Evolutionary conservation across 495 filamentous ascomycete species (phyloP), one percentile per base, ranked within the genome.

Genomic region (Daldinia childiae): DNA sequence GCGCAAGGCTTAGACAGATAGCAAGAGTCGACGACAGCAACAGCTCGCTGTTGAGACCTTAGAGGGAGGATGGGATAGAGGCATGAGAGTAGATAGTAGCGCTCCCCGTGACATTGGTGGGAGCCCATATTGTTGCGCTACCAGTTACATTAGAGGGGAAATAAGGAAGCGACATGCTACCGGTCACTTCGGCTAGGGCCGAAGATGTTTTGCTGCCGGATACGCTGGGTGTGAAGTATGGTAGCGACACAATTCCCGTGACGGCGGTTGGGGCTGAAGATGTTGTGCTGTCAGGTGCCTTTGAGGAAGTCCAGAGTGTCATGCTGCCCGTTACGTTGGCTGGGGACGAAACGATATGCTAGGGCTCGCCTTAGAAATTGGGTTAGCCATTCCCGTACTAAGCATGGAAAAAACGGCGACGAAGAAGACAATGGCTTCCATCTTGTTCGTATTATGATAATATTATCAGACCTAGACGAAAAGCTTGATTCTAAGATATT

Each of bases 21-120:
- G 63, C 56, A 65, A 58, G 26, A 59, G 61, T 43, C 62, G 41
- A 68, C 14, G 41, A 58, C 1, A 69, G 36, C 19, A 14, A 14
- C 32, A 14, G 32, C 6, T 64, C 34, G 14, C 26, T 63, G 14
- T 64, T 52, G 32, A 26, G 61, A 17, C 60, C 29, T 62, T 55
- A 29, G n/a, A 48, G 19, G 29, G 61, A 27, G 50, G 32, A 45
- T 7, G 56, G 32, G 6, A 36, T 45, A 19, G 57, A 3, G 32
- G 27, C 17, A 15, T 52, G 32, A 17, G 50, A n/a, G 27, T 17
- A 65, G 9, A 60, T 9, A 4, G 30, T 27, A 55, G 30, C 54
- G 36, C 61, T 50, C n/a, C 19, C 54, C 36, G 60, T 32, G 11
- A 30, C 55, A 2, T 70, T 48, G 14, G 43, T 50, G 4, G 43